Evolutionary conservation across 805 yeast genomes (phyloP), one percentile per base, ranked within the genome.

Genomic region (Lipomyces japonicus): DNA sequence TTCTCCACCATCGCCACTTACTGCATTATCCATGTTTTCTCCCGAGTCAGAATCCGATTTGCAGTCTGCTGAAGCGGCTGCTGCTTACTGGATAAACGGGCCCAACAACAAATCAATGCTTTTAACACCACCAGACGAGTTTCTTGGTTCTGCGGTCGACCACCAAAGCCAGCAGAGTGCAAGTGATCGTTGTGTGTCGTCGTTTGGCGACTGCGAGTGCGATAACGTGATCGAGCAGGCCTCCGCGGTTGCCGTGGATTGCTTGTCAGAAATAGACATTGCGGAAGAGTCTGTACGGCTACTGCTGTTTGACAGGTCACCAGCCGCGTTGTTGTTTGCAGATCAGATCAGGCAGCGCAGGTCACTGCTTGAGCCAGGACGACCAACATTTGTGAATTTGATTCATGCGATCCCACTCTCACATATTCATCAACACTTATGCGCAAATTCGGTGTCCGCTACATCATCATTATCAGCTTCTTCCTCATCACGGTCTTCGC

Each of bases 361-460:
- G 35, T 14, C 39, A 9, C 4, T n/a, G 23, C 14, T 7, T n/a
- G 19, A 46, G 18, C 50, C 50, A 4, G 47, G 32, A 1, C 24
- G 31, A 12, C 28, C n/a, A 36, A 36, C 34, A 10, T 46, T 30
- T 25, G 9, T 46, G 25, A 46, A 21, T 18, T 30, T 46, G 28
- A 46, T 48, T 7, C 48, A 46, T 42, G 50, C 41, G 18, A 38
- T 41, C 22, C 44, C 44, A 22, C 42, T 41, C 7, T 19, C 44
- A 7, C 24, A 25, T 35, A 9, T 41, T 12, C 44, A 41, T n/a
- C 40, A 41, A 14, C 28, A 30, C 25, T 25, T 41, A 26, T 39
- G 24, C 5, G 31, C 30, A n/a, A 19, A 23, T 18, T 22, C 26
- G 6, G 41, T 40, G 2, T 25, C 47, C 25, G 23, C 46, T 12